These are phyloP conservation scores for Phialophora tarda DNA, from an alignment of 2,329 filamentous ascomycete species.

Conservation along the genomic window DNA sequence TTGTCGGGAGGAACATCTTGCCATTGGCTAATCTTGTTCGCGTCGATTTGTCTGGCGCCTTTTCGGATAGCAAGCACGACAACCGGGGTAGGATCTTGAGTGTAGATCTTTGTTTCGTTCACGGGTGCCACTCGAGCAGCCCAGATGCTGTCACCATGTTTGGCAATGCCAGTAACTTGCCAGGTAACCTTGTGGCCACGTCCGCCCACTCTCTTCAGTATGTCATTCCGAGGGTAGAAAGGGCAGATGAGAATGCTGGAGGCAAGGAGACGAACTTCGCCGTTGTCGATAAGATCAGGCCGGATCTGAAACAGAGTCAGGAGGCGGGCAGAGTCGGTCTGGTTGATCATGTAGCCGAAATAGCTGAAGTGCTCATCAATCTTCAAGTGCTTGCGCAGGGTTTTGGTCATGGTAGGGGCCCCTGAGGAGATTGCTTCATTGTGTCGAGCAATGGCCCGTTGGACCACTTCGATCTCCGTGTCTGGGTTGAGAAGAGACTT, in stretches of 20 bases:
- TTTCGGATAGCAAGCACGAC: slow-evolving; percentile 83
- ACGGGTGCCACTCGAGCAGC: slow-evolving; percentile 79
- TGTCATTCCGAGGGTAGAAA: slow-evolving; percentile 71
- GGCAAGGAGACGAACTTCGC: slow-evolving; percentile 78
- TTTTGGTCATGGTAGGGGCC: slow-evolving; percentile 47
- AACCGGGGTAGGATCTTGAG: slow-evolving; percentile 76
- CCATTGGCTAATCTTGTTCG: slow-evolving; percentile 82
- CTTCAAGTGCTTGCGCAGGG: slow-evolving; percentile 59
- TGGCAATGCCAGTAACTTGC: slow-evolving; percentile 78
- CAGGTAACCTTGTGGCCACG: slow-evolving; percentile 82
- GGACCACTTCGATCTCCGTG: slow-evolving; percentile 79
- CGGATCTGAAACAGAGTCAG: slow-evolving; percentile 68
- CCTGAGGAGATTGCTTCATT: slow-evolving; percentile 58
- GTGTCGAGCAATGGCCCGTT: slow-evolving; percentile 87
- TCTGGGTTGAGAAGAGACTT: slow-evolving; percentile 76
- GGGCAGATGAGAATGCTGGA: slow-evolving; percentile 92
- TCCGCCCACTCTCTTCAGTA: slow-evolving; percentile 83
- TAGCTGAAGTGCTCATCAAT: slow-evolving; percentile 90
- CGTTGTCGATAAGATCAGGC: slow-evolving; percentile 62
- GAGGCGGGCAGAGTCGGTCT: slow-evolving; percentile 73
- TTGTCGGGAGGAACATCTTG: slow-evolving; percentile 73
- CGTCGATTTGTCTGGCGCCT: slow-evolving; percentile 77
- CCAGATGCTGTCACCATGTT: slow-evolving; percentile 82
- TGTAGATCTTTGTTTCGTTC: slow-evolving; percentile 71
- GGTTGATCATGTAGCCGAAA: slow-evolving; percentile 84